Conservation (phyloP, 192 early-diverging fungal genomes). For the Umbelopsis vinacea region DNA sequence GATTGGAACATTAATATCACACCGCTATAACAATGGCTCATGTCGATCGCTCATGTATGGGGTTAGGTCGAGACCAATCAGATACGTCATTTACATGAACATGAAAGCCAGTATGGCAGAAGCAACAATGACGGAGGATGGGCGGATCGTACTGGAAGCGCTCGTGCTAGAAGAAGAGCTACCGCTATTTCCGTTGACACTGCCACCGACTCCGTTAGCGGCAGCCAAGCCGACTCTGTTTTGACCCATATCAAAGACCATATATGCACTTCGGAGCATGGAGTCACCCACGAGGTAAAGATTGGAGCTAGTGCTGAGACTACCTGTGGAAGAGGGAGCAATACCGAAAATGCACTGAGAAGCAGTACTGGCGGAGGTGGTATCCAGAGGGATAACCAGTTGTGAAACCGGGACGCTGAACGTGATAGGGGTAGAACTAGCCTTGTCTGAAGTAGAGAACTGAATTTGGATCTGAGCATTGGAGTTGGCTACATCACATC, state of each 20-base stretch:
- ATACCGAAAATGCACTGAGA: conserved; percentile 38
- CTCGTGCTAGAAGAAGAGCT: not conserved
- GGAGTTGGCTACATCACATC: conserved; percentile 27
- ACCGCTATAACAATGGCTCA: no score
- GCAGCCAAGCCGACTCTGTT: conserved; percentile 38
- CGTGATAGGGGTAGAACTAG: conserved; percentile 23
- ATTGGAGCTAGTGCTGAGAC: conserved; percentile 16
- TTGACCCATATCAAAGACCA: conserved; percentile 44
- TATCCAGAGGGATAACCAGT: conserved; percentile 37
- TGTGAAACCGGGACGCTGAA: conserved; percentile 30
- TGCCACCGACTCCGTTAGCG: conserved; percentile 28
- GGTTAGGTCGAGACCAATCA: not conserved
- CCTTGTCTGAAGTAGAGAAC: conserved; percentile 23
- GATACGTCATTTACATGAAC: not conserved
- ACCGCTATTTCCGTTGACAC: not conserved
- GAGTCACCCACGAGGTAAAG: conserved; percentile 44
- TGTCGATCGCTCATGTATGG: not conserved
- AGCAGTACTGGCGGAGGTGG: conserved; percentile 7
- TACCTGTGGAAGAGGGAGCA: conserved; percentile 22
- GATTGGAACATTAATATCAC: no score
- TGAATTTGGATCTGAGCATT: conserved; percentile 18
- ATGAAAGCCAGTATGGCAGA: not conserved
- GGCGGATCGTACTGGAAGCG: not conserved
- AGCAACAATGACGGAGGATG: not conserved
- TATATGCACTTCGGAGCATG: conserved; percentile 35